phyloP scores from a whole-genome alignment of 192 early-diverging fungal species.

The Entomortierella chlamydospora region DNA sequence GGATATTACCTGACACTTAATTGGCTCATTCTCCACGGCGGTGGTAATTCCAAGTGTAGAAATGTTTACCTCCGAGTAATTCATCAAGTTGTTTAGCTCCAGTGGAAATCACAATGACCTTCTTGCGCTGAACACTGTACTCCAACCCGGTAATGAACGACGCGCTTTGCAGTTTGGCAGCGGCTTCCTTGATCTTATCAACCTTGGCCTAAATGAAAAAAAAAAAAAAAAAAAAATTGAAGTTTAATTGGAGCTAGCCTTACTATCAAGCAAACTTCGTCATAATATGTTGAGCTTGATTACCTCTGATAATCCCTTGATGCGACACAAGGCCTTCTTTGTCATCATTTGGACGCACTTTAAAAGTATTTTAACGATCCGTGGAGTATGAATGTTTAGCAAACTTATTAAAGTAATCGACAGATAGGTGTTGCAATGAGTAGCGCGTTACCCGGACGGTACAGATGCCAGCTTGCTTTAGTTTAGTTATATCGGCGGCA shows the following conservation, averaged over 20 bases:
- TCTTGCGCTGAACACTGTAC: conserved; percentile 62
- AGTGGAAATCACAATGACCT: conserved; percentile 77
- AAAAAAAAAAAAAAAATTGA: too few relatives aligned
- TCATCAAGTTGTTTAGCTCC: conserved; percentile 84
- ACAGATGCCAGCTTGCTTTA: conserved; percentile 80
- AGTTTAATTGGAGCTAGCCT: neutral
- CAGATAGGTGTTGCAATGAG: neutral
- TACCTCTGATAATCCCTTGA: conserved; percentile 85
- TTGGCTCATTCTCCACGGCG: too few relatives aligned
- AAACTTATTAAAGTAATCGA: neutral
- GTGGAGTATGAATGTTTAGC: too few relatives aligned
- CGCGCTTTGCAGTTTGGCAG: conserved; percentile 68
- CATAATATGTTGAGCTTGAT: neutral
- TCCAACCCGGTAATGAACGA: conserved; percentile 80
- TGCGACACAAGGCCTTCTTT: conserved; percentile 68
- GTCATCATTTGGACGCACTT: conserved; percentile 85
- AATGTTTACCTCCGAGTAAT: conserved; percentile 75
- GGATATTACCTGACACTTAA: too few relatives aligned
- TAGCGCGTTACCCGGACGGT: conserved; percentile 78
- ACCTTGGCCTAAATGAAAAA: conserved; percentile 65
- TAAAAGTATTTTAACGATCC: too few relatives aligned
- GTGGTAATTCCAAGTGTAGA: too few relatives aligned
- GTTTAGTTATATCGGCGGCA: conserved; percentile 81
- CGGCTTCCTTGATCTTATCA: conserved; percentile 89
- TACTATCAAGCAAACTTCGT: too few relatives aligned